Percentiles rank a stretch among this genome's conserved stretches.
phyloP scores from a whole-genome alignment of 2,329 filamentous ascomycete genomes.

The Alternaria ethzedia region DNA sequence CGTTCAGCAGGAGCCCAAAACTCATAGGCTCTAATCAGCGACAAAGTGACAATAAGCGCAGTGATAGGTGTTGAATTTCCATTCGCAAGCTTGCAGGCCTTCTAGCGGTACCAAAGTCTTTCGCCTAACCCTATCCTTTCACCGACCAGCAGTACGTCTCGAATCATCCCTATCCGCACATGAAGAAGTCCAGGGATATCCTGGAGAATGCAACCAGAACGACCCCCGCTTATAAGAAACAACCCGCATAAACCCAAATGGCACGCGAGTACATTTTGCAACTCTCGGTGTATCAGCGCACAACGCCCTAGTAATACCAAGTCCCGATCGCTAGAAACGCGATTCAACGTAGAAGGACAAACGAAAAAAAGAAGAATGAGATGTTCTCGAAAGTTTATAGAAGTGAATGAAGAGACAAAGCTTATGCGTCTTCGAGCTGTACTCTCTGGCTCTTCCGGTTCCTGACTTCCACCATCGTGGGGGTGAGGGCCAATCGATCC shows the following conservation, averaged over 20 bases:
- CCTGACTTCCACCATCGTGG: slow-evolving; percentile 45
- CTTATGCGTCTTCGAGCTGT: slow-evolving; percentile 43
- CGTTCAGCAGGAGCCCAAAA: neutral
- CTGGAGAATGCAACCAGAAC: slow-evolving; percentile 1
- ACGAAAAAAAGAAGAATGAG: neutral
- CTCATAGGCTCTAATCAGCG: neutral
- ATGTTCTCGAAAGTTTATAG: neutral
- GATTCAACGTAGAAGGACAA: neutral
- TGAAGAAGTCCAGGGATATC: neutral
- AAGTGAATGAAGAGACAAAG: slow-evolving; percentile 1
- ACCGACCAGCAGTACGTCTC: slow-evolving; percentile 12
- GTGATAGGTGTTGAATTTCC: neutral
- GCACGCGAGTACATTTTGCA: slow-evolving; percentile 1
- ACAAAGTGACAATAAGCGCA: neutral
- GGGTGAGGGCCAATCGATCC: slow-evolving; percentile 38
- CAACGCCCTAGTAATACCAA: neutral
- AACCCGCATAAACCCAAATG: neutral
- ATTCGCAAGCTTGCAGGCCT: neutral
- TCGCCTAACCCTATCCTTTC: neutral
- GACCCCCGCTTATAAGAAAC: slow-evolving; percentile 9
- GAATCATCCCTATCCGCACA: neutral
- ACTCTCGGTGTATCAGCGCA: slow-evolving; percentile 10
- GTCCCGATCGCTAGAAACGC: slow-evolving; percentile 3
- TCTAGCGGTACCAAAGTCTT: neutral
- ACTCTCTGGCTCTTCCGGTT: slow-evolving; percentile 46